Evolutionary conservation across 2,329 filamentous ascomycete species (phyloP).

Genomic region (Cryphonectria nitschkei): DNA sequence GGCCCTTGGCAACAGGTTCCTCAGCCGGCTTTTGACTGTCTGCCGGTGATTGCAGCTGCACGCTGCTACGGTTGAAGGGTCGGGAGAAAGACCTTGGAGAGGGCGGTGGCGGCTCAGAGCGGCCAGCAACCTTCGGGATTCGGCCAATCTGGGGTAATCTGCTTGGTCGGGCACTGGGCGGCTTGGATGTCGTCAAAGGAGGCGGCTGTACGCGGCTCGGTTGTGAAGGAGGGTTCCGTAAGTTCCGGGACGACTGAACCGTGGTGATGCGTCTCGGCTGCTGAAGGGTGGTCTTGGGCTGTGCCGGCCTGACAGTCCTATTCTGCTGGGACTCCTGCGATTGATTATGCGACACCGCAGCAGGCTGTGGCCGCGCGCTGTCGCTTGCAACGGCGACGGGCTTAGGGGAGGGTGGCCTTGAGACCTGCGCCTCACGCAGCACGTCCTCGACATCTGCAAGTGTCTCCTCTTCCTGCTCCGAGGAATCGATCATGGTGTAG

Average conservation of each 20-base stretch:
- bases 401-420: conserved; percentile 28
- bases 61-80: conserved; percentile 68
- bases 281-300: not conserved
- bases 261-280: conserved; percentile 12
- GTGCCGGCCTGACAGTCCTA: not conserved
- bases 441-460: conserved; percentile 50
- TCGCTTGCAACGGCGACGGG: conserved; percentile 14
- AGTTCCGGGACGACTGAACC: conserved; percentile 11
- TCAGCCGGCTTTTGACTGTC: conserved; percentile 37
- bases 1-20: conserved; percentile 53
- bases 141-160: conserved; percentile 81
- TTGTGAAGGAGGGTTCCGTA: conserved; percentile 10
- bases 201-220: conserved; percentile 3
- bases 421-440: conserved; percentile 53
- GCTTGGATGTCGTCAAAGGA: conserved; percentile 6
- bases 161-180: conserved; percentile 50
- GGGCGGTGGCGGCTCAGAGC: conserved; percentile 61
- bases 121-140: conserved; percentile 80
- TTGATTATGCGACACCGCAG: conserved; percentile 6
- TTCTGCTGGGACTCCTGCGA: not conserved
- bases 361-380: not conserved
- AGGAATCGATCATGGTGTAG: conserved; percentile 65
- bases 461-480: conserved; percentile 53
- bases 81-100: conserved; percentile 81
- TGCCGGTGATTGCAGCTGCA: conserved; percentile 42